Conservation (phyloP, 352 stramenopile genomes). For the Phytophthora hybrid region DNA sequence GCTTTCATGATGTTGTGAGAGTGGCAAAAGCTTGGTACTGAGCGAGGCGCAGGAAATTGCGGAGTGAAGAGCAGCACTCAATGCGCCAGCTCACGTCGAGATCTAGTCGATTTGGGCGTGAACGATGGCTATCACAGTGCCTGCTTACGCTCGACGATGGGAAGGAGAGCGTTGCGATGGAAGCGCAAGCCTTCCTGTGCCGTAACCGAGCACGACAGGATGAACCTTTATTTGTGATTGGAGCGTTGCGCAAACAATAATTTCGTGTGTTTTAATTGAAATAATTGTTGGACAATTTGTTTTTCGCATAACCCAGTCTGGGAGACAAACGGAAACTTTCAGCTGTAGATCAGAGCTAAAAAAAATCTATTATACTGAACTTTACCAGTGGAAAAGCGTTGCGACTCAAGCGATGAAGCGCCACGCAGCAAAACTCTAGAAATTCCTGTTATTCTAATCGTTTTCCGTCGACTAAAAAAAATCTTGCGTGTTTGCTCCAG, state of each 20-base stretch:
- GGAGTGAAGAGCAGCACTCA: neutral
- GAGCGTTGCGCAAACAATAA: neutral
- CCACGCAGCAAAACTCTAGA: too few relatives aligned
- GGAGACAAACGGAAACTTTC: too few relatives aligned
- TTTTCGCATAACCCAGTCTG: conserved; percentile 1
- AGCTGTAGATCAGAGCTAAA: too few relatives aligned
- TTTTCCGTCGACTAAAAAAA: too few relatives aligned
- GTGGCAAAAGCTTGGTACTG: neutral
- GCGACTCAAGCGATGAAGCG: too few relatives aligned
- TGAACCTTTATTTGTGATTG: conserved; percentile 11
- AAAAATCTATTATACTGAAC: too few relatives aligned
- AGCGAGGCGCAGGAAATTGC: neutral
- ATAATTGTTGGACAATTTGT: conserved; percentile 5
- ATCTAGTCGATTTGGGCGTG: neutral
- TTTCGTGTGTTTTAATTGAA: conserved; percentile 5
- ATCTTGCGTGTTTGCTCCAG: too few relatives aligned
- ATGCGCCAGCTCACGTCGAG: too few relatives aligned
- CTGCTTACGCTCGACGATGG: too few relatives aligned
- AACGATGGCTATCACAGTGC: neutral
- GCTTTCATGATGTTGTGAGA: neutral
- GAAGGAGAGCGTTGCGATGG: too few relatives aligned
- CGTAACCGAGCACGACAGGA: neutral
- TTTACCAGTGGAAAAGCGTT: too few relatives aligned
- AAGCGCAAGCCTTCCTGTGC: neutral
- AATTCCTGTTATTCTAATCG: too few relatives aligned